A percentile compares a stretch with the other conserved stretches of the same genome.
These are phyloP conservation scores for Scenedesmus sp. DNA, from an alignment of 163 green algal genomes.

Conservation along the genomic window DNA sequence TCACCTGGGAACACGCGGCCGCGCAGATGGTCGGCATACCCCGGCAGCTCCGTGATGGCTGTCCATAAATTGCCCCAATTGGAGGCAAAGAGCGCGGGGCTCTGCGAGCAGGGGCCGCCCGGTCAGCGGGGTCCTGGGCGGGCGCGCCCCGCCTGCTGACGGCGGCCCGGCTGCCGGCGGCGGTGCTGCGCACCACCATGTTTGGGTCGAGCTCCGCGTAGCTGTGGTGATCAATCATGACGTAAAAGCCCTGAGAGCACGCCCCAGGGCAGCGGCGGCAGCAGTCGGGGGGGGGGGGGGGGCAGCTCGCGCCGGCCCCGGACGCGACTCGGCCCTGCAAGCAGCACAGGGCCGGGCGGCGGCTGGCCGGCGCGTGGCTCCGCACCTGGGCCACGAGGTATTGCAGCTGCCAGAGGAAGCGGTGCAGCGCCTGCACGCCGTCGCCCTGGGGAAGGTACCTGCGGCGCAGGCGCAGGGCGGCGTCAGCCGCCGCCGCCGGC, in stretches of 20 bases:
- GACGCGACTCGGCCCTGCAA: no score
- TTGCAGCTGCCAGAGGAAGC: conserved; percentile 43
- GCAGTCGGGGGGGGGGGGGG: no score
- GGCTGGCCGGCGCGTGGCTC: background rate
- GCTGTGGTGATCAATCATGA: conserved; percentile 8
- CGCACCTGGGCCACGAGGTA: conserved; percentile 37
- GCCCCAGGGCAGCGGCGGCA: background rate
- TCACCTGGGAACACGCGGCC: conserved; percentile 16
- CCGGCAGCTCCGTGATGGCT: conserved; percentile 14
- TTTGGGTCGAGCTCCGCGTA: conserved; percentile 16
- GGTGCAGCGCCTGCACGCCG: conserved; percentile 17
- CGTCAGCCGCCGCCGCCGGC: background rate
- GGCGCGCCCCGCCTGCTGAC: no score
- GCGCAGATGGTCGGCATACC: background rate
- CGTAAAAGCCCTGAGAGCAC: conserved; percentile 42
- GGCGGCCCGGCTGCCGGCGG: no score
- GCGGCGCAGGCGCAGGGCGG: background rate
- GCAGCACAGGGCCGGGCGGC: background rate
- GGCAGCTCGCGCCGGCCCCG: no score
- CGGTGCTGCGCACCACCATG: no score
- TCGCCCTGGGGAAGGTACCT: conserved; percentile 34
- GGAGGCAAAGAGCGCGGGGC: conserved; percentile 14
- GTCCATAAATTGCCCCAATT: conserved; percentile 44
- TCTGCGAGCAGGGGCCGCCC: no score
- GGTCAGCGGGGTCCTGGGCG: no score